Evolutionary conservation across 1,284 basidiomycete species (phyloP), one percentile per base, ranked within the genome.

Genomic region (Gymnopus androsaceus): DNA sequence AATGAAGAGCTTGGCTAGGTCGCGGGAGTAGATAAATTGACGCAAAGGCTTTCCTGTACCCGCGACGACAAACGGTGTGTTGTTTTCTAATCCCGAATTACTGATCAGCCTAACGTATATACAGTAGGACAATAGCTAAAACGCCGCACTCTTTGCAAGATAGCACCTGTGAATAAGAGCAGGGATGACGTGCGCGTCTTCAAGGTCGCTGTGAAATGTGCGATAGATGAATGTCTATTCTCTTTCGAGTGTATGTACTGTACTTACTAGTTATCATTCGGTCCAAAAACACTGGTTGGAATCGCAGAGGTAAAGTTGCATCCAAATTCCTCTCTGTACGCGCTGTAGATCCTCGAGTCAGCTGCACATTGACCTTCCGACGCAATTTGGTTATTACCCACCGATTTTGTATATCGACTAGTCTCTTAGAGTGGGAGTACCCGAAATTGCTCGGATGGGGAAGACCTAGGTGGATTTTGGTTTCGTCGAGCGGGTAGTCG

Each of bases 341-440:
- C 93, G 60, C 92, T 93, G 60, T 4, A 52, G 27, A 42, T 21
- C n/a, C n/a, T n/a, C n/a, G n/a, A 21, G 51, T 11, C 12, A 25
- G 21, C 3, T 38, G 48, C 17, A 36, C 58, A 14, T 8, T 21
- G 12, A 8, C n/a, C n/a, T n/a, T n/a, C n/a, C n/a, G n/a, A 36
- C 36, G n/a, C 14, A 42, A 25, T 15, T n/a, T n/a, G 27, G 33
- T n/a, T n/a, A n/a, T n/a, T n/a, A 67, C 86, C 55, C 59, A 94
- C 92, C 88, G 92, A 67, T 95, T 95, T 68, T 94, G 90, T 1
- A 95, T 85, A 69, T 95, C 94, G 3, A 96, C 92, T 77, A 95
- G 81, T n/a, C 94, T 80, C 74, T 96, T 96, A 33, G 92, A 92
- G 64, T 95, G 88, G 1, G 94, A 88, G 64, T 96, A 96, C 14